A percentile compares a stretch with the other conserved stretches of the same genome.
phyloP scores from a whole-genome alignment of 169 alveolate species.

The Babesia ovata region DNA sequence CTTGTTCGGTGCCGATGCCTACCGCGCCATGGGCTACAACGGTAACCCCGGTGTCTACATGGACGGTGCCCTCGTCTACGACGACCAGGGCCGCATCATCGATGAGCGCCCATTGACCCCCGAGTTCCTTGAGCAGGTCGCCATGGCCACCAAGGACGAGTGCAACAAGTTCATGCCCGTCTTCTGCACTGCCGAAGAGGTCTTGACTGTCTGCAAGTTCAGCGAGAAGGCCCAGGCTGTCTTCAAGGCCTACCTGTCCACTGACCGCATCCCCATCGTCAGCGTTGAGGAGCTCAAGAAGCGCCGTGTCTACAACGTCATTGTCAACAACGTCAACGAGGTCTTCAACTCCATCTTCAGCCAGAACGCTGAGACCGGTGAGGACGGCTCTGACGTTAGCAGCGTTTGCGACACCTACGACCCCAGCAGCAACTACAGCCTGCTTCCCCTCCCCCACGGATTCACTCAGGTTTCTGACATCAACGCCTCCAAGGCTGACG shows the following conservation, averaged over 20 bases:
- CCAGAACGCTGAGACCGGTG: background rate
- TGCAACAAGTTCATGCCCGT: conserved; percentile 6
- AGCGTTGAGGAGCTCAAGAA: background rate
- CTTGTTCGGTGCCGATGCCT: background rate
- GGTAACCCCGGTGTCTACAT: conserved; percentile 38
- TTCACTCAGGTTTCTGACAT: conserved; percentile 3
- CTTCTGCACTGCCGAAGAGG: background rate
- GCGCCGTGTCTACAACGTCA: background rate
- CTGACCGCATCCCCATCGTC: no score
- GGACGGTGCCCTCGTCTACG: conserved; percentile 38
- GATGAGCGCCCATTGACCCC: background rate
- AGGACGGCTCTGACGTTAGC: background rate
- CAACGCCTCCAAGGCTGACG: conserved; percentile 23
- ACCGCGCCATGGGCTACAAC: background rate
- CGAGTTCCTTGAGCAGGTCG: background rate
- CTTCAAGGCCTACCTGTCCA: background rate
- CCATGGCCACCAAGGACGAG: background rate
- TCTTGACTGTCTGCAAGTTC: background rate
- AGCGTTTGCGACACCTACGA: background rate
- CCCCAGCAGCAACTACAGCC: background rate
- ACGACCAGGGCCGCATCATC: conserved; percentile 10
- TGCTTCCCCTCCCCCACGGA: background rate
- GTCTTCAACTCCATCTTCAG: background rate
- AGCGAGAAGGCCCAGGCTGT: background rate
- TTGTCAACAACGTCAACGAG: background rate